Conservation (phyloP, 2,329 filamentous ascomycete species). For the Alternaria hordeiaustralica region DNA sequence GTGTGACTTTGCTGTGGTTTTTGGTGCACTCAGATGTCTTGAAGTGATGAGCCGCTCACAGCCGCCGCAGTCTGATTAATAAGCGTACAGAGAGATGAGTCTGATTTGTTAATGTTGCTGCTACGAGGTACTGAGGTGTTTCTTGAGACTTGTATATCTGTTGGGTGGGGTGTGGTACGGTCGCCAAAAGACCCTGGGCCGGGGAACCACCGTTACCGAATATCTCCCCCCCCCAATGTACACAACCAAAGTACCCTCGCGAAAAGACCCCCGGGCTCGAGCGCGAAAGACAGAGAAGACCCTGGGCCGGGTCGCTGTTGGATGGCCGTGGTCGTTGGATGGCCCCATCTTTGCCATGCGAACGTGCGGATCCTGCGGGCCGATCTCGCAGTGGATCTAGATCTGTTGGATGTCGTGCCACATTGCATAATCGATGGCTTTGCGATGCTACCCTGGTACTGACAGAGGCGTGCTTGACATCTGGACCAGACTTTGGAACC, state of each 20-base stretch:
- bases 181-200: background rate
- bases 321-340: background rate
- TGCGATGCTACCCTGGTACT: background rate
- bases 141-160: background rate
- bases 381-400: background rate
- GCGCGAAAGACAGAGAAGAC: no score
- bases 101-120: no score
- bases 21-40: background rate
- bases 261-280: no score
- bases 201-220: no score
- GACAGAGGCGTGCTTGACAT: background rate
- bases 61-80: background rate
- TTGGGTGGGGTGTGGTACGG: background rate
- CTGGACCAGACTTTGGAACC: background rate
- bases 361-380: slow-evolving; percentile 11
- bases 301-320: background rate
- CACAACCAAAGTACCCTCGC: no score
- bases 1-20: background rate
- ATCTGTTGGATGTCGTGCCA: background rate
- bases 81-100: no score
- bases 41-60: background rate
- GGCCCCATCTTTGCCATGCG: slow-evolving; percentile 7
- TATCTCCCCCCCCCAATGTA: no score
- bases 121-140: background rate
- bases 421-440: background rate